Evolutionary conservation across 139 green algal genomes (phyloP), one percentile per base, ranked within the genome.

Genomic region (Yamagishiella unicocca): DNA sequence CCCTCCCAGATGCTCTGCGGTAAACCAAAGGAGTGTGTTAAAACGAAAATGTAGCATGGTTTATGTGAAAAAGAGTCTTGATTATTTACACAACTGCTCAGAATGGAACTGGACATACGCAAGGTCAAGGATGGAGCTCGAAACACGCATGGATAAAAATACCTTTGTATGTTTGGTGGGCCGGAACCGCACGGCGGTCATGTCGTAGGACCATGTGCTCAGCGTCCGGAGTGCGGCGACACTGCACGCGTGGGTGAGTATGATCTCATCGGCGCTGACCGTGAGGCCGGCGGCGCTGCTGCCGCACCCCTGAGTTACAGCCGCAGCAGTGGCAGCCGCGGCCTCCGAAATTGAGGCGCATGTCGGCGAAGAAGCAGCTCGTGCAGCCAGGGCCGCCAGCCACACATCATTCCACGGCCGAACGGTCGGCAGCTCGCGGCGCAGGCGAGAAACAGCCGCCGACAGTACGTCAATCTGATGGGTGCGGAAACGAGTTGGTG

Each of bases 161-260:
- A 86, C 80, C 80, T 53, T 67, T n/a, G 62, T 86, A 31, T 86
- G 80, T 42, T 78, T 77, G 42, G 80, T 78, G 31, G 42, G 64
- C 1, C 24, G 33, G 43, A 86, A 86, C 22, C 25, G 46, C 8
- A 67, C 64, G 0, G 64, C 43, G 3, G 10, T 25, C 64, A 78
- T 77, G 8, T 86, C 80, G 64, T 86, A 86, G 29, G 80, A 66
- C 80, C 80, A 86, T 1, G 33, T 86, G 61, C 64, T 54, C 0
- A 86, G 62, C 7, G 80, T 35, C 2, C 80, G 62, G 19, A 86
- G 64, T 10, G 37, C 62, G 3, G 43, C 64, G 0, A 35, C 31
- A 43, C 80, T 86, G 42, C 62, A 78, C 12, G 53, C 43, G 66
- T 86, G 80, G 9, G 45, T 66, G 1, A 53, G 5, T 3, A 86